These are phyloP conservation scores for Gelatoporia subvermispora DNA, from an alignment of 768 basidiomycete species.

Conservation along the genomic window DNA sequence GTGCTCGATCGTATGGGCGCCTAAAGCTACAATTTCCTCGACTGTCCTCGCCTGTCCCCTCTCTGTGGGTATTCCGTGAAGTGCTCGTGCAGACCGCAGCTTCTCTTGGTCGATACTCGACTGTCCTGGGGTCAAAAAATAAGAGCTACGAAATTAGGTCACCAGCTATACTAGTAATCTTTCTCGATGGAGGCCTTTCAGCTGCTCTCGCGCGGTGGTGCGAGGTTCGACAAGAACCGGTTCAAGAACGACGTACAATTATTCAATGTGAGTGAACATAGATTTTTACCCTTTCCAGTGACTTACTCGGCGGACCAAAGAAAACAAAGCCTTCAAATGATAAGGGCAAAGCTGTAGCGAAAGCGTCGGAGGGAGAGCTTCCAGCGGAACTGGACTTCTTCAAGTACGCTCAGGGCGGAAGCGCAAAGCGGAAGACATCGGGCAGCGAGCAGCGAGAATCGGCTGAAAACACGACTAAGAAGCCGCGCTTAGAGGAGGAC, in stretches of 20 bases:
- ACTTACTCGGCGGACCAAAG: too few relatives aligned
- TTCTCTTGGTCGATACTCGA: too few relatives aligned
- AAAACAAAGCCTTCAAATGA: constrained; percentile 18
- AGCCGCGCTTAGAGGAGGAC: constrained; percentile 21
- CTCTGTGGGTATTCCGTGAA: background rate
- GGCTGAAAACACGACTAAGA: constrained; percentile 20
- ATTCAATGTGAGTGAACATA: constrained; percentile 52
- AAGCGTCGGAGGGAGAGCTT: constrained; percentile 42
- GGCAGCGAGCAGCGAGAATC: constrained; percentile 4
- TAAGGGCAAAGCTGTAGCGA: constrained; percentile 20
- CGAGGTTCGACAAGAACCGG: constrained; percentile 70
- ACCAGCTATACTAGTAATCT: too few relatives aligned
- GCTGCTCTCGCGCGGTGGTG: constrained; percentile 82
- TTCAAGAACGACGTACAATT: constrained; percentile 67
- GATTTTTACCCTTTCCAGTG: too few relatives aligned
- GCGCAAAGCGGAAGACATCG: constrained; percentile 46
- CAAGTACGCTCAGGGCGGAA: constrained; percentile 65
- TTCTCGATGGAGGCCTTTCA: constrained; percentile 87
- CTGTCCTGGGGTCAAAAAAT: too few relatives aligned
- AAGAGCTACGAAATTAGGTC: too few relatives aligned
- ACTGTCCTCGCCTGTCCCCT: too few relatives aligned
- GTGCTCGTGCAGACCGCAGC: too few relatives aligned
- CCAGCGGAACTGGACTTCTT: constrained; percentile 89
- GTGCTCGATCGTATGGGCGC: too few relatives aligned
- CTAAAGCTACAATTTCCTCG: too few relatives aligned